Conservation (phyloP, 495 filamentous ascomycete genomes). For the Melanomma pulvis-pyrius region DNA sequence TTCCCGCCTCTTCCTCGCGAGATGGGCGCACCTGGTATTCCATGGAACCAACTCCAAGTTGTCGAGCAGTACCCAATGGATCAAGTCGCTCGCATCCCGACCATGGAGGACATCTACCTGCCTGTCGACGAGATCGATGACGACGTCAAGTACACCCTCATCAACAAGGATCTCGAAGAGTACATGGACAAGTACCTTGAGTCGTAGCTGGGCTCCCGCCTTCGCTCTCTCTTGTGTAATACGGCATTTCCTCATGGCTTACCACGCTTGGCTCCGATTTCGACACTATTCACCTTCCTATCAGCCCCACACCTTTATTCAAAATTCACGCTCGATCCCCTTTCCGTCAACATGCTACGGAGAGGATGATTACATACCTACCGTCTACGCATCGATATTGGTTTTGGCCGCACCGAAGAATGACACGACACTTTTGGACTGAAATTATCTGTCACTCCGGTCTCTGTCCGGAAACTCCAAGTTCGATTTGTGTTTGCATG, state of each 20-base stretch:
- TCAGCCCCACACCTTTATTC: neutral
- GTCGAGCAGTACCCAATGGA: constrained; percentile 25
- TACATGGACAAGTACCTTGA: constrained; percentile 22
- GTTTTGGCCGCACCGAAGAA: neutral
- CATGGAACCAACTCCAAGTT: constrained; percentile 29
- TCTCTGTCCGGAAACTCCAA: neutral
- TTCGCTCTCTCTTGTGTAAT: neutral
- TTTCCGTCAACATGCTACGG: neutral
- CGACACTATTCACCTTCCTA: neutral
- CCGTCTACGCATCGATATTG: constrained; percentile 4
- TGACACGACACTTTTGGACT: neutral
- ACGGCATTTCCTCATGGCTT: no score
- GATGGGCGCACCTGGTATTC: constrained; percentile 25
- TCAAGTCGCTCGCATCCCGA: constrained; percentile 21
- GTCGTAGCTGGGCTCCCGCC: neutral
- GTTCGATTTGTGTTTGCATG: neutral
- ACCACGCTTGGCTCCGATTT: neutral
- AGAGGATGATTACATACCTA: no score
- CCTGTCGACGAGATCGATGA: constrained; percentile 39
- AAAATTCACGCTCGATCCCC: neutral
- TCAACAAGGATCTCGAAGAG: constrained; percentile 28
- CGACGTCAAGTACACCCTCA: constrained; percentile 18
- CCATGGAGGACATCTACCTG: constrained; percentile 32
- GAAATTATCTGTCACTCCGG: neutral
- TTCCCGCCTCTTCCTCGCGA: constrained; percentile 36